Evolutionary conservation across 352 stramenopile genomes (phyloP).

Genomic region (Globisporangium recalcitrans): DNA sequence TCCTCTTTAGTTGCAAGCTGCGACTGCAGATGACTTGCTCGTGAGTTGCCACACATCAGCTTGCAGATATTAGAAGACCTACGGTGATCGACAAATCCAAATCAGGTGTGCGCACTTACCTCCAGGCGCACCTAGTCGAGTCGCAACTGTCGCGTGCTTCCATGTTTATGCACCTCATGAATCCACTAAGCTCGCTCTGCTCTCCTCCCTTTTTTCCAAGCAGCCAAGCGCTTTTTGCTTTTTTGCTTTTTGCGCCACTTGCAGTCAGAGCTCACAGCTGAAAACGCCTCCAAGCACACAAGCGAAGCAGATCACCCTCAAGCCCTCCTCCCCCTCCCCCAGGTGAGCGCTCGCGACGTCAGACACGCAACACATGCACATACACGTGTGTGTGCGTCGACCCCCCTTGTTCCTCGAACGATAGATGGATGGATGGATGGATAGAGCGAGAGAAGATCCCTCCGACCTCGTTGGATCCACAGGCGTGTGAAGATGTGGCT

Average conservation of each 20-base stretch:
- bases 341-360: background rate
- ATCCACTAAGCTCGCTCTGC: slow-evolving; percentile 16
- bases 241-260: background rate
- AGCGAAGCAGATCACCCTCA: slow-evolving; percentile 11
- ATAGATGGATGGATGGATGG: background rate
- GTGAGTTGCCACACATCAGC: too few species aligned
- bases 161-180: slow-evolving; percentile 12
- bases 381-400: background rate
- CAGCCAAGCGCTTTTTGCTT: slow-evolving; percentile 3
- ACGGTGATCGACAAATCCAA: too few species aligned
- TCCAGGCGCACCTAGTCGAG: background rate
- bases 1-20: too few species aligned
- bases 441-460: background rate
- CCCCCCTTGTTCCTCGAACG: background rate
- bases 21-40: too few species aligned
- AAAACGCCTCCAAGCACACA: slow-evolving; percentile 15
- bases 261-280: slow-evolving; percentile 10
- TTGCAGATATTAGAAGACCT: too few species aligned
- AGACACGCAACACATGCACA: too few species aligned
- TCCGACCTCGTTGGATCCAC: background rate
- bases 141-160: background rate
- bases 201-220: slow-evolving; percentile 7
- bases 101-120: background rate
- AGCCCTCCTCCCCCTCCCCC: background rate
- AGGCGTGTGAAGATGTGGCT: background rate